These are phyloP conservation scores for Coemansia aciculifera DNA, from an alignment of 192 early-diverging fungal species.

Conservation along the genomic window DNA sequence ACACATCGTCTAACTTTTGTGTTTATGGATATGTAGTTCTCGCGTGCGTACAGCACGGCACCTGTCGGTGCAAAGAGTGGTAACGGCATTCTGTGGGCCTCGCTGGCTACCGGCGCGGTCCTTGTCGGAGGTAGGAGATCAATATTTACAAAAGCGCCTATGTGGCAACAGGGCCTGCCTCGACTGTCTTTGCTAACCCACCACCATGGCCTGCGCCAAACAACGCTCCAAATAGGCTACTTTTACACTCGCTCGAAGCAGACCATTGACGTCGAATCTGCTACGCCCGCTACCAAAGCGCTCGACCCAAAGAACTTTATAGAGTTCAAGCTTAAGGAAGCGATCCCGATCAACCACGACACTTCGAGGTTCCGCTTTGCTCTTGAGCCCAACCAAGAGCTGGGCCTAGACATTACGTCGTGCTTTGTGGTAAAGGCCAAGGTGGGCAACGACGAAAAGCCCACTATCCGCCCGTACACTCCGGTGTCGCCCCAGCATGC, in stretches of 20 bases:
- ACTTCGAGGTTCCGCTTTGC: constrained; percentile 68
- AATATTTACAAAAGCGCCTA: background rate
- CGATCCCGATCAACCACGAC: constrained; percentile 68
- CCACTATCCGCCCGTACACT: constrained; percentile 82
- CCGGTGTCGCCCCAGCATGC: constrained; percentile 62
- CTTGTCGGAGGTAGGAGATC: constrained; percentile 48
- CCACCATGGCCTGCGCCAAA: constrained; percentile 11
- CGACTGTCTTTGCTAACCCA: background rate
- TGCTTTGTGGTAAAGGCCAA: constrained; percentile 75
- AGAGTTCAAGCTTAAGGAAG: constrained; percentile 48
- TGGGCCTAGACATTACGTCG: constrained; percentile 73
- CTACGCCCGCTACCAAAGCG: constrained; percentile 21
- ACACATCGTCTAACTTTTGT: background rate
- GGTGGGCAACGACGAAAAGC: constrained; percentile 60
- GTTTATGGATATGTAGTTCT: constrained; percentile 21
- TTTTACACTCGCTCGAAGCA: constrained; percentile 42
- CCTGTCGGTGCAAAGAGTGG: constrained; percentile 22
- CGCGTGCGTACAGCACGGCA: constrained; percentile 48
- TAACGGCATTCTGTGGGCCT: constrained; percentile 43
- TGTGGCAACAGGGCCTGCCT: background rate
- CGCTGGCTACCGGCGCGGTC: constrained; percentile 47
- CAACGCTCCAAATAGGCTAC: constrained; percentile 38
- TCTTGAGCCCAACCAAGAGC: constrained; percentile 64
- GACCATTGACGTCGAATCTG: background rate
- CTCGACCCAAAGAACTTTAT: constrained; percentile 51